A percentile compares a stretch with the other conserved stretches of the same genome.
Evolutionary conservation across 345 rosid genomes (phyloP).

Genomic region (Sonneratia caseolaris): DNA sequence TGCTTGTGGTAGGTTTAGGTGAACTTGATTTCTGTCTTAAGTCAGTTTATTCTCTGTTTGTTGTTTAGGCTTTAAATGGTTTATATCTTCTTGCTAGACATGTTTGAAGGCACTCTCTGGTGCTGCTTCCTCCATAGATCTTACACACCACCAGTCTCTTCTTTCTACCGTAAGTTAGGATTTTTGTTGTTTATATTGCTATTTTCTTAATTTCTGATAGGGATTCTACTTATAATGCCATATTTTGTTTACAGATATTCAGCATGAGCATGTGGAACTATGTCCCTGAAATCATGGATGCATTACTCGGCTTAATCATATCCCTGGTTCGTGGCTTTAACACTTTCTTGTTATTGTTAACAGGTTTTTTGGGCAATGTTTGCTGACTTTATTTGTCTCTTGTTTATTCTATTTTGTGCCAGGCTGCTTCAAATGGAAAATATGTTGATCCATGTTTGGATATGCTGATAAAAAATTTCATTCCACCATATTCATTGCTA

Average conservation of each 20-base stretch:
- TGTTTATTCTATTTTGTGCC: neutral
- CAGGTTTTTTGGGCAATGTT: neutral
- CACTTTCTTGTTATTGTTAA: neutral
- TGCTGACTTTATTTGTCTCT: neutral
- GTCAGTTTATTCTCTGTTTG: neutral
- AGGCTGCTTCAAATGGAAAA: slow-evolving; percentile 81
- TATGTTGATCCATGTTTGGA: slow-evolving; percentile 52
- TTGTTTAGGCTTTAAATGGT: neutral
- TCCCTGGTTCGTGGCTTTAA: slow-evolving; percentile 44
- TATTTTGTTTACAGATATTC: slow-evolving; percentile 40
- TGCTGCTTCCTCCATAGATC: slow-evolving; percentile 59
- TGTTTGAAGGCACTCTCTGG: slow-evolving; percentile 59
- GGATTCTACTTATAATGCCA: slow-evolving; percentile 4
- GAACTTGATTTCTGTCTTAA: neutral
- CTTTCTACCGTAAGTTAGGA: slow-evolving; percentile 49
- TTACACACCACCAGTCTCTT: slow-evolving; percentile 43
- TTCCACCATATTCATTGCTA: slow-evolving; percentile 40
- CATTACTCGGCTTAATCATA: slow-evolving; percentile 47
- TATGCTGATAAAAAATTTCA: slow-evolving; percentile 62
- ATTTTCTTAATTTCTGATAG: neutral
- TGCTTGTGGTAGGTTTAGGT: slow-evolving; percentile 51
- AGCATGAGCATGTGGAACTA: slow-evolving; percentile 69
- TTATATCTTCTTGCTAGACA: slow-evolving; percentile 29
- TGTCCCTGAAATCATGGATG: slow-evolving; percentile 57
- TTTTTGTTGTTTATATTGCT: neutral